Evolutionary conservation across 129 eudicot genomes (phyloP).

Genomic region (Flaveria bidentis): DNA sequence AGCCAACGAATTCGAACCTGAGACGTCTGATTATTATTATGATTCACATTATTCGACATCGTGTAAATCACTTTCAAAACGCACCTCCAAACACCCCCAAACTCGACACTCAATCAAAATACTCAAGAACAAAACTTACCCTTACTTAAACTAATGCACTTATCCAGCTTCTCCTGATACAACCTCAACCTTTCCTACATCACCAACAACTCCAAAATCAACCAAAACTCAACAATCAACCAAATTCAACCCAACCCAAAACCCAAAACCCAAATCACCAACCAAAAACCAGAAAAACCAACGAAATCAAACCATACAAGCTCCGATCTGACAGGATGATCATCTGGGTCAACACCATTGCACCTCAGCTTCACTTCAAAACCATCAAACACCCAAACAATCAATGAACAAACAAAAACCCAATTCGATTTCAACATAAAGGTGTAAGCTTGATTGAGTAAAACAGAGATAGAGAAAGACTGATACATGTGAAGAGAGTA

Average conservation of each 20-base stretch:
- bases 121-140: conserved; percentile 43
- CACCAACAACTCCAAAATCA: neutral
- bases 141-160: conserved; percentile 59
- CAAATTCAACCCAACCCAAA: neutral
- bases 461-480: neutral
- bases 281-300: neutral
- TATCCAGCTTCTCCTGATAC: conserved; percentile 80
- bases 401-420: neutral
- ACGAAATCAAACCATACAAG: conserved; percentile 43
- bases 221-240: conserved; percentile 6
- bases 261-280: neutral
- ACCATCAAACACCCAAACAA: neutral
- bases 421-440: neutral
- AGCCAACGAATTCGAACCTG: no score
- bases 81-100: conserved; percentile 1
- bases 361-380: conserved; percentile 82
- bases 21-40: neutral
- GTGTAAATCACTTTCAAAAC: neutral
- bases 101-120: neutral
- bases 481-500: conserved; percentile 57
- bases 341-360: conserved; percentile 78
- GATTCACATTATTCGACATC: neutral
- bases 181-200: conserved; percentile 76
- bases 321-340: conserved; percentile 84
- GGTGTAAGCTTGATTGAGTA: neutral